These are phyloP conservation scores for Wickerhamomyces rabaulensis DNA, from an alignment of 805 yeast genomes.

Conservation along the genomic window DNA sequence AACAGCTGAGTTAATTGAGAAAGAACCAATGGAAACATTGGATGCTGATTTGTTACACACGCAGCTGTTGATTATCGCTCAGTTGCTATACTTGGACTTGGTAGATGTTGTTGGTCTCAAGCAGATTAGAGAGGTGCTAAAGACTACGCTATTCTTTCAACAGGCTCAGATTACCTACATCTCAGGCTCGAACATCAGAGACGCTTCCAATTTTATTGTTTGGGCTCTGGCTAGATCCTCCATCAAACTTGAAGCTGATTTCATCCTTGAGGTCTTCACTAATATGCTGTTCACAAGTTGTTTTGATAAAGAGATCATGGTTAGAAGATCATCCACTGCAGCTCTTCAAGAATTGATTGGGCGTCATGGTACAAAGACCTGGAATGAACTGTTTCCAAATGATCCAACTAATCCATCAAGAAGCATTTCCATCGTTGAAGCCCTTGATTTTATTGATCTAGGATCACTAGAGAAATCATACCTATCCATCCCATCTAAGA, in stretches of 20 bases:
- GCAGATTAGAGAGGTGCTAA: constrained; percentile 29
- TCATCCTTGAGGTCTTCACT: constrained; percentile 19
- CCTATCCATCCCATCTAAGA: constrained; percentile 27
- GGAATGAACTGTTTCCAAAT: constrained; percentile 22
- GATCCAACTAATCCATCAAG: constrained; percentile 26
- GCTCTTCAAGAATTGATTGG: constrained; percentile 86
- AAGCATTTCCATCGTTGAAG: constrained; percentile 50
- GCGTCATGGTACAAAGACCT: constrained; percentile 47
- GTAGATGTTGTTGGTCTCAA: constrained; percentile 8
- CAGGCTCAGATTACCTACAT: constrained; percentile 47
- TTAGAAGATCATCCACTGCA: constrained; percentile 80
- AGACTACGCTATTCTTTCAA: constrained; percentile 48
- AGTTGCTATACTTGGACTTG: constrained; percentile 18
- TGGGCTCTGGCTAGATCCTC: constrained; percentile 65
- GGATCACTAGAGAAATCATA: constrained; percentile 40
- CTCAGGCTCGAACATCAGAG: constrained; percentile 68
- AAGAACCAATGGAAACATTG: constrained; percentile 27
- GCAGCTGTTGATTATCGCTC: constrained; percentile 31
- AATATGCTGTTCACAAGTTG: constrained; percentile 46
- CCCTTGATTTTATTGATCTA: constrained; percentile 46
- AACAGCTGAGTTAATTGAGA: constrained; percentile 20
- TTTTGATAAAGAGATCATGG: constrained; percentile 68
- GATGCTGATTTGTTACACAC: constrained; percentile 30
- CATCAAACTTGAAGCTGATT: constrained; percentile 18
- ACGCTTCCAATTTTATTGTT: constrained; percentile 76